Evolutionary conservation across 2,329 filamentous ascomycete genomes (phyloP), one percentile per base, ranked within the genome.

Genomic region (Botrytis paeoniae): DNA sequence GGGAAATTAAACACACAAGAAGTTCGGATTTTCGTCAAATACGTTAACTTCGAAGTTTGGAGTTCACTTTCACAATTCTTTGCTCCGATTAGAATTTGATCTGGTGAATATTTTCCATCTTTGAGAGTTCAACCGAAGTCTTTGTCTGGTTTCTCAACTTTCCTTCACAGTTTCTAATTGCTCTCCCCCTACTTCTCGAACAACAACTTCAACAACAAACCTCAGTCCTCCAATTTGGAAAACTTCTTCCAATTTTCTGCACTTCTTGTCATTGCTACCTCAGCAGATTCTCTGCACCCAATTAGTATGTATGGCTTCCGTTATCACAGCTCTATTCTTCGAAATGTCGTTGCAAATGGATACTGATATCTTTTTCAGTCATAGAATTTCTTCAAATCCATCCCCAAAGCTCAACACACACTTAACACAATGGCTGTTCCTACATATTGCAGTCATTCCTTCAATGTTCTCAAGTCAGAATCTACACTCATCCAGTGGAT

Each of bases 401-500:
- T 10, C 18, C 20, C 54, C 62, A 64, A 51, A 57, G 16, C n/a
- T 57, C 39, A 45, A 12, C 29, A 25, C 25, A 32, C 5, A 37
- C 60, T 35, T 45, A 18, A 39, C 73, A 66, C 35, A 61, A 88
- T 88, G 86, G 85, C 85, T 73, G 84, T 90, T 80, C 85, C 86
- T 70, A 85, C 82, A 75, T 85, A 85, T 74, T 92, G 90, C 80
- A 84, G 85, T 51, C 90, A 92, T 80, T 85, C 85, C 18, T 92
- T 91, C 82, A 85, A 85, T 78, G 85, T 91, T 81, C 86, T 92
- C 82, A 92, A 92, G 82, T 89, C 88, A 43, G 89, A 91, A 78
- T 90, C 84, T 79, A 90, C 86, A 18, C 81, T 92, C 71, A 85
- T 92, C 72, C 86, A 90, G 80, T 92, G 89, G 89, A 85, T 85